Evolutionary conservation across 2,329 filamentous ascomycete genomes (phyloP).

Genomic region (Alternaria tenuissima): DNA sequence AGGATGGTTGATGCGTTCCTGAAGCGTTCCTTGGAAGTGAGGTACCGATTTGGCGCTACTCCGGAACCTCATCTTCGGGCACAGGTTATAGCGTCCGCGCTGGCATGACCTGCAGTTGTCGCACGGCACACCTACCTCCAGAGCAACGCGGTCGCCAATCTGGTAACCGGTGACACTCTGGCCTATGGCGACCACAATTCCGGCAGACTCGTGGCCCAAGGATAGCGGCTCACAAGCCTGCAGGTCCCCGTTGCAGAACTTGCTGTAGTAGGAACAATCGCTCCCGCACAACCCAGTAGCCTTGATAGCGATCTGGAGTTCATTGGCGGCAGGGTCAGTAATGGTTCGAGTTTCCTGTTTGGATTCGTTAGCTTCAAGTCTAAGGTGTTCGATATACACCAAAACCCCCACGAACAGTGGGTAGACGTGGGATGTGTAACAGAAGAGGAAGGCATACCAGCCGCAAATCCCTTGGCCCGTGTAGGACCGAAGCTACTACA

Average conservation of each 20-base stretch:
- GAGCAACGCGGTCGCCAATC: constrained; percentile 52
- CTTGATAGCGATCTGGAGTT: constrained; percentile 71
- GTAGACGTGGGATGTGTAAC: constrained; percentile 44
- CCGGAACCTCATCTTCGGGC: constrained; percentile 53
- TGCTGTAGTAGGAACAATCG: constrained; percentile 75
- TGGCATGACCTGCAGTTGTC: constrained; percentile 54
- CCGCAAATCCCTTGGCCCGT: constrained; percentile 54
- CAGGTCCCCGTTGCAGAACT: constrained; percentile 75
- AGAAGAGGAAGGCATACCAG: constrained; percentile 50
- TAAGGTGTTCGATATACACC: constrained; percentile 23
- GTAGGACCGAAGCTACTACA: constrained; percentile 53
- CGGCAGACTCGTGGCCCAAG: constrained; percentile 57
- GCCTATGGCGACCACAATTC: constrained; percentile 51
- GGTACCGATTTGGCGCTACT: constrained; percentile 55
- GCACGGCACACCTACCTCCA: constrained; percentile 54
- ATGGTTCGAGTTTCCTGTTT: constrained; percentile 64
- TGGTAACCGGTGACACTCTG: constrained; percentile 49
- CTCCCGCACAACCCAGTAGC: constrained; percentile 75
- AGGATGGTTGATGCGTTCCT: constrained; percentile 55
- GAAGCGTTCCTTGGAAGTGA: constrained; percentile 55
- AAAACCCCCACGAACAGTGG: constrained; percentile 44
- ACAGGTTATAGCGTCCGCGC: constrained; percentile 54
- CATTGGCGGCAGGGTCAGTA: constrained; percentile 61
- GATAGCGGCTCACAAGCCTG: constrained; percentile 71
- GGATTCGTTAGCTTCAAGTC: constrained; percentile 32